Evolutionary conservation across 179 eudicot genomes (phyloP).

Genomic region (Monotropa hypopitys): DNA sequence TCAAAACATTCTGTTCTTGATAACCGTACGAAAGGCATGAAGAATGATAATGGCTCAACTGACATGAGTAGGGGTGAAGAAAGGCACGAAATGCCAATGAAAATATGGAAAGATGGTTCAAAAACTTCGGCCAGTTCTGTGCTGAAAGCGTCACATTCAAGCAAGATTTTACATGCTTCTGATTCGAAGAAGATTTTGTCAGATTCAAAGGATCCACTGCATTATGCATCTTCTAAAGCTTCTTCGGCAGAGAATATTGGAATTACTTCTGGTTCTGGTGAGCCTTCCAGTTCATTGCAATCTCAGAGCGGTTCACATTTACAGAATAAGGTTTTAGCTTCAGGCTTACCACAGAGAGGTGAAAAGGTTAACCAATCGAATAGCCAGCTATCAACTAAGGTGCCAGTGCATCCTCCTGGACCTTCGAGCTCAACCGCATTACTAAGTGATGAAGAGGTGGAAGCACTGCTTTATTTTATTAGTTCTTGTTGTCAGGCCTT

Average conservation of each 20-base stretch:
- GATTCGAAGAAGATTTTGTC: conserved; percentile 32
- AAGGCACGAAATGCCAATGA: conserved; percentile 31
- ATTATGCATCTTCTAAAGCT: conserved; percentile 41
- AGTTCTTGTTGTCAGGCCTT: background rate
- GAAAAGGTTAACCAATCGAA: conserved; percentile 43
- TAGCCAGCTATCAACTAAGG: conserved; percentile 37
- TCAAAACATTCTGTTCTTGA: conserved; percentile 40
- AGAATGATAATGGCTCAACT: conserved; percentile 32
- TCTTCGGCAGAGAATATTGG: conserved; percentile 26
- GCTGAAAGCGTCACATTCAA: conserved; percentile 35
- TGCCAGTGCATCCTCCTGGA: conserved; percentile 35
- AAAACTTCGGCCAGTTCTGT: conserved; percentile 33
- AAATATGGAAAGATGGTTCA: conserved; percentile 35
- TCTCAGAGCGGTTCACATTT: conserved; percentile 29
- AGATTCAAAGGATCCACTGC: conserved; percentile 35
- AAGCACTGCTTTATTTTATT: background rate
- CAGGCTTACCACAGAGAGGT: conserved; percentile 35
- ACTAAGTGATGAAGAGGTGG: conserved; percentile 96
- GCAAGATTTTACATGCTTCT: conserved; percentile 29
- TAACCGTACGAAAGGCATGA: conserved; percentile 23
- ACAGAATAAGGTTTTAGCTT: conserved; percentile 33
- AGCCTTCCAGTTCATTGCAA: conserved; percentile 31
- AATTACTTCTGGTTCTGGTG: conserved; percentile 27
- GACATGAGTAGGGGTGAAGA: conserved; percentile 30
- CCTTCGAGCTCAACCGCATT: conserved; percentile 52